phyloP scores from a whole-genome alignment of 768 basidiomycete genomes.

The Pulveroboletus sp. region DNA sequence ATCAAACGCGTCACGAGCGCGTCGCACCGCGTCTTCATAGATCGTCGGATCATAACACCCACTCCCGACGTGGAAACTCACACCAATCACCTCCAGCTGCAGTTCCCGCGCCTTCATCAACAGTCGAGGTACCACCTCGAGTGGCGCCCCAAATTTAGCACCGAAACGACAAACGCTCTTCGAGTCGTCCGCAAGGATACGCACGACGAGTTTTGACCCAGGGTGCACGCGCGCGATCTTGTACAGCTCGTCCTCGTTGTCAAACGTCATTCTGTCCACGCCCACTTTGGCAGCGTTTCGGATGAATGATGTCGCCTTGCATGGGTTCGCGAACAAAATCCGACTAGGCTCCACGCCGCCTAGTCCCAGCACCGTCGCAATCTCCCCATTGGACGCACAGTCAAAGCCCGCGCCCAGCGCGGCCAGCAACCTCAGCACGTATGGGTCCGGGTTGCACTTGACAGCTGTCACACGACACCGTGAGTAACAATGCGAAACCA shows the following conservation, averaged over 20 bases:
- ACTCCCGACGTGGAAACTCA: conserved; percentile 97
- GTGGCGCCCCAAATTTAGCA: conserved; percentile 93
- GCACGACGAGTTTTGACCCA: conserved; percentile 80
- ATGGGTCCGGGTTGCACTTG: conserved; percentile 98
- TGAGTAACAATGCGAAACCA: conserved; percentile 25
- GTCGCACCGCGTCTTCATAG: conserved; percentile 85
- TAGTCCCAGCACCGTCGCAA: conserved; percentile 70
- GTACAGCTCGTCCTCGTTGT: conserved; percentile 94
- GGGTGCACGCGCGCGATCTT: conserved; percentile 86
- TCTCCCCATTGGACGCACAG: conserved; percentile 95
- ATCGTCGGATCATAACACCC: conserved; percentile 92
- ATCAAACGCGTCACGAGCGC: conserved; percentile 81
- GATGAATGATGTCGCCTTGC: conserved; percentile 94
- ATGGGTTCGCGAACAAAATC: conserved; percentile 98
- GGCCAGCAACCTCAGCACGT: conserved; percentile 86
- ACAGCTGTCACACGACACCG: conserved; percentile 55
- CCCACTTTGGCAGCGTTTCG: conserved; percentile 75
- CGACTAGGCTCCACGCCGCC: conserved; percentile 74
- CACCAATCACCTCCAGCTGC: conserved; percentile 82
- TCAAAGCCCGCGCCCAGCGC: conserved; percentile 93
- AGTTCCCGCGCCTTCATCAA: conserved; percentile 78
- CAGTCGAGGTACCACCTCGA: conserved; percentile 74
- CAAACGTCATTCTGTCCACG: conserved; percentile 96
- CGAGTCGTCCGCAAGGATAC: conserved; percentile 97
- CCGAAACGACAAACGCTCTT: conserved; percentile 92